Base-by-base conservation (phyloP, 228 moss, liverwort and hornwort genomes). In the Sphagnum fallax region DNA sequence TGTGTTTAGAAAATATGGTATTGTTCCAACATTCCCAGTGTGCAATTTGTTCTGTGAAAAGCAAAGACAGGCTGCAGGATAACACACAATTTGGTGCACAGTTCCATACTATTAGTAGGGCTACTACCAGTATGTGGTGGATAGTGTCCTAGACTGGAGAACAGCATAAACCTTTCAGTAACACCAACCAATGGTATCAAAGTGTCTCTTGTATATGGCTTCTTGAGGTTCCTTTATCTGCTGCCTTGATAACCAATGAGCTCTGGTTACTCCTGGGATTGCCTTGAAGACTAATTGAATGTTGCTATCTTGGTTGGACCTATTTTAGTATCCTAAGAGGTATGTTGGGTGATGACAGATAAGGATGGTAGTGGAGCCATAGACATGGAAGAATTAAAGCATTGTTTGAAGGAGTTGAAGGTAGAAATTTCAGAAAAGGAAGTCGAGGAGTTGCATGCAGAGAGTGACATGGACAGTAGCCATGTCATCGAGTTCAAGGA, bases 401-500 rank as follows among this genome's bases (percentile, higher is more conserved):
- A 69, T 62, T 88, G 90, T 55, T 83, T 88, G 15, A 66, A 79
- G 51, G 90, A 90, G 63, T 83, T 89, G 6, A 66, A 86, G 72
- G 89, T 91, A 15, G 70, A 87, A 53, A 78, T 71, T 60, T 75
- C 75, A 6, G 67, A 84, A 10, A 84, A 89, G 53, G 89, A 94
- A 81, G 63, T 88, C 4, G 70, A 64, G 53, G 78, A 64, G 1
- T 85, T 85, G 58, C 75, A 88, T 8, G 77, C 69, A 49, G 87
- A 89, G 74, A 85, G 91, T 75, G 91, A 94, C 65, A 80, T 94
- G 76, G 79, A 91, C 71, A 81, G 78, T 14, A 84, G 71, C 49
- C 75, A 80, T 12, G 75, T 63, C 13, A 87, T 89, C 69, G 76
- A 91, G 50, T 94, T 94, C 32, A 94, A 91, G 62, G 89, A 94